These are phyloP conservation scores for Xerocomus minutiporus DNA, from an alignment of 1,284 basidiomycete species.

Conservation along the genomic window DNA sequence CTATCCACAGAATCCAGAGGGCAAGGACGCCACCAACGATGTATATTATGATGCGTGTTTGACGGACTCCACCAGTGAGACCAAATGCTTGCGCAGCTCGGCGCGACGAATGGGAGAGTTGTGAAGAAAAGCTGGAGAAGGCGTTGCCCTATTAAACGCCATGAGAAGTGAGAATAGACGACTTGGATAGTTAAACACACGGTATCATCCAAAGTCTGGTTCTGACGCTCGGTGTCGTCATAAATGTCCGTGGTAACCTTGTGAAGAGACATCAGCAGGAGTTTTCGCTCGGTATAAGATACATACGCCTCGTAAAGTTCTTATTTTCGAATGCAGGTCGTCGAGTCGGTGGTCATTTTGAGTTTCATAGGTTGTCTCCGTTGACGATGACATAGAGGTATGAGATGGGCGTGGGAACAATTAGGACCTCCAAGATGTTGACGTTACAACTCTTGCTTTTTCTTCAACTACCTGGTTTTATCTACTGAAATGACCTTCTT, in stretches of 20 bases:
- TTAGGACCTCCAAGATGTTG: too few species aligned
- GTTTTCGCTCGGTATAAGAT: constrained; percentile 1
- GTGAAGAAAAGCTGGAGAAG: constrained; percentile 59
- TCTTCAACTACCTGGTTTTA: too few species aligned
- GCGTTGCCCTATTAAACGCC: constrained; percentile 48
- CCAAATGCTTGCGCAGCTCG: constrained; percentile 70
- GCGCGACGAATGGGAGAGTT: constrained; percentile 59
- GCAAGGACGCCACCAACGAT: constrained; percentile 43
- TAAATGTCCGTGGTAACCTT: constrained; percentile 79
- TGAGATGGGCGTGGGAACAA: neutral
- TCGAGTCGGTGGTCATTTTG: constrained; percentile 82
- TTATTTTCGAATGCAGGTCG: constrained; percentile 74
- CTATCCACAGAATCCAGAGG: constrained; percentile 45
- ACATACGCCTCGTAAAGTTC: constrained; percentile 68
- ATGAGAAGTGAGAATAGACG: neutral
- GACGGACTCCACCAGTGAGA: constrained; percentile 53
- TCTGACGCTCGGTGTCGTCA: constrained; percentile 77
- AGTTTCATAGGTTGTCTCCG: constrained; percentile 70
- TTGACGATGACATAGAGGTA: constrained; percentile 35
- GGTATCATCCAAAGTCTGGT: constrained; percentile 67
- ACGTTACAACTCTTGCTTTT: too few species aligned
- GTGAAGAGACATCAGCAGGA: constrained; percentile 7
- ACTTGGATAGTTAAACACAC: constrained; percentile 39
- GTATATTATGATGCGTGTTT: constrained; percentile 60
- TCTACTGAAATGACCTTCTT: too few species aligned